Evolutionary conservation across 345 rosid genomes (phyloP).

Genomic region (Hevea brasiliensis): DNA sequence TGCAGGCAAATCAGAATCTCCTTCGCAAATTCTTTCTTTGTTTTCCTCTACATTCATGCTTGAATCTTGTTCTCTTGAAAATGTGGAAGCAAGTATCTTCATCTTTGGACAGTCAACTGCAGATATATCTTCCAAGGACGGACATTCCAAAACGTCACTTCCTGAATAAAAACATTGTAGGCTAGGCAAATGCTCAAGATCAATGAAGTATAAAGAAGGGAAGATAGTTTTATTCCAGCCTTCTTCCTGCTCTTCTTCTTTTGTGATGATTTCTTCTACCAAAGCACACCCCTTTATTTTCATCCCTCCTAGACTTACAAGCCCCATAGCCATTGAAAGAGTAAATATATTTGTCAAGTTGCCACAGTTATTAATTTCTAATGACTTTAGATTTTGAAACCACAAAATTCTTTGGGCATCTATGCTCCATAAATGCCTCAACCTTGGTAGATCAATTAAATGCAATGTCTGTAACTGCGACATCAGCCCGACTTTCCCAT

Average conservation of each 20-base stretch:
- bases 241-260: not conserved
- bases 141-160: not conserved
- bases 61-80: too few species aligned
- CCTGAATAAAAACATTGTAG: not conserved
- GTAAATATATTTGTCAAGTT: not conserved
- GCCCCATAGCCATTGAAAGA: not conserved
- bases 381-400: not conserved
- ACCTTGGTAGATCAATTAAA: too few species aligned
- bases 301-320: not conserved
- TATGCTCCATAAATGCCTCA: not conserved
- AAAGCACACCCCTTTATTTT: not conserved
- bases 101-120: slow-evolving; percentile 7
- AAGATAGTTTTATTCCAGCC: not conserved
- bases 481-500: too few species aligned
- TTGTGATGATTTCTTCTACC: not conserved
- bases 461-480: too few species aligned
- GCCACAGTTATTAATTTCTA: not conserved
- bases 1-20: too few species aligned
- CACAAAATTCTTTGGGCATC: not conserved
- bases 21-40: too few species aligned
- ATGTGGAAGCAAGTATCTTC: not conserved
- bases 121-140: not conserved
- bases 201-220: not conserved
- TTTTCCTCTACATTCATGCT: not conserved
- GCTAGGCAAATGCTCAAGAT: not conserved